Percentiles rank a stretch among this genome's conserved stretches.
These are phyloP conservation scores for Suillus sp. DNA, from an alignment of 768 basidiomycete species.

Conservation along the genomic window DNA sequence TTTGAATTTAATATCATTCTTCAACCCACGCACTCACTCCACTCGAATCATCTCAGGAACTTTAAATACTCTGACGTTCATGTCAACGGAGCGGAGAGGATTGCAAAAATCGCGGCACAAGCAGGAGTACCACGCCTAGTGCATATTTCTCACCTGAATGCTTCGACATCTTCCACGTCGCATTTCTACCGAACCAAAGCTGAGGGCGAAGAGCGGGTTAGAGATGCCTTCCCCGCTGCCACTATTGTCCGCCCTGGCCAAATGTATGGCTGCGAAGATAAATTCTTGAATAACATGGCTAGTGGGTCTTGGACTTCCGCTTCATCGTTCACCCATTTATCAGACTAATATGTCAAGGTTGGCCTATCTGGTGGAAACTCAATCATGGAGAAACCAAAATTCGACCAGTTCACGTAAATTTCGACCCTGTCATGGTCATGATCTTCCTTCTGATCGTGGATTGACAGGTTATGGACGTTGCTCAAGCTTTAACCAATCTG, in stretches of 20 bases:
- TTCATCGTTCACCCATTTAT: conserved; percentile 14
- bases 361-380: conserved; percentile 92
- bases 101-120: conserved; percentile 80
- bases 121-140: conserved; percentile 82
- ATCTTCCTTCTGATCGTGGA: conserved; percentile 19
- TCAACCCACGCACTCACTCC: conserved; percentile 15
- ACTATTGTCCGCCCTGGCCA: conserved; percentile 85
- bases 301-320: conserved; percentile 50
- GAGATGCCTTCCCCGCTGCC: conserved; percentile 78
- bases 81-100: conserved; percentile 77
- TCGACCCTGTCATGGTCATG: conserved; percentile 18
- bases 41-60: conserved; percentile 60
- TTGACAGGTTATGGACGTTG: conserved; percentile 86
- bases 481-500: conserved; percentile 85
- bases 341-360: conserved; percentile 51
- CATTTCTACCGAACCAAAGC: conserved; percentile 88
- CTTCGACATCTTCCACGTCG: conserved; percentile 74
- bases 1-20: conserved; percentile 18
- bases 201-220: conserved; percentile 86
- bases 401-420: conserved; percentile 86
- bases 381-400: conserved; percentile 86
- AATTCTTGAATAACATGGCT: conserved; percentile 88
- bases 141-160: conserved; percentile 95
- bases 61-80: conserved; percentile 83
- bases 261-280: conserved; percentile 96